Percentiles rank a stretch among this genome's conserved stretches.
These are phyloP conservation scores for Diaporthe australafricana DNA, from an alignment of 2,329 filamentous ascomycete genomes.

Conservation along the genomic window DNA sequence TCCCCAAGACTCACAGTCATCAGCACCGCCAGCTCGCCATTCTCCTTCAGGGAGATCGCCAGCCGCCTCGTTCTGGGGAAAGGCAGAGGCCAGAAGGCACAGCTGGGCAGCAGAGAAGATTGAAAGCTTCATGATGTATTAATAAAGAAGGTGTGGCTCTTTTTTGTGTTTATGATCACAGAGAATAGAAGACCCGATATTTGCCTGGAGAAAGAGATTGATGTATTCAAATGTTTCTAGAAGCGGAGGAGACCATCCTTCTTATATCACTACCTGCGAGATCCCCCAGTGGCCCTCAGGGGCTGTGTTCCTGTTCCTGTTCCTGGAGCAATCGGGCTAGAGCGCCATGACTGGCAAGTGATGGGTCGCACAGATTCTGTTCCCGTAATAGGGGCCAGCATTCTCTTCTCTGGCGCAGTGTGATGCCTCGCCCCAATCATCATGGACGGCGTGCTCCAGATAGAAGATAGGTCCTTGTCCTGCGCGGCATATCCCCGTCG, in stretches of 20 bases:
- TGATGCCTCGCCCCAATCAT: slow-evolving; percentile 17
- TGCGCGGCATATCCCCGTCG: not conserved
- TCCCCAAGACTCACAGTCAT: slow-evolving; percentile 3
- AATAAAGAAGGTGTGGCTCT: not conserved
- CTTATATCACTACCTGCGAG: not conserved
- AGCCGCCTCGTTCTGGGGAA: not conserved
- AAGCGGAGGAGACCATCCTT: not conserved
- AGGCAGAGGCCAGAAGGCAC: not conserved
- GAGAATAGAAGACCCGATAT: not conserved
- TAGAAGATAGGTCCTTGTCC: not conserved
- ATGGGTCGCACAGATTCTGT: not conserved
- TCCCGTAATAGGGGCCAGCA: slow-evolving; percentile 3
- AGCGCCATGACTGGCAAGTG: not conserved
- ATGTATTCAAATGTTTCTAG: too few species aligned
- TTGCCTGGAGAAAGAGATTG: not conserved
- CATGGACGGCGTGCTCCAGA: slow-evolving; percentile 13
- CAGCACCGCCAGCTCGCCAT: slow-evolving; percentile 13
- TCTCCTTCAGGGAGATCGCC: slow-evolving; percentile 8
- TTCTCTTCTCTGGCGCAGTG: not conserved
- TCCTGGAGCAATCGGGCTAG: not conserved
- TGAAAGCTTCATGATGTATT: slow-evolving; percentile 9
- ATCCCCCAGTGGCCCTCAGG: not conserved
- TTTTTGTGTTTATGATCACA: not conserved
- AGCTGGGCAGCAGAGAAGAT: not conserved
- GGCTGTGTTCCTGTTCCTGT: not conserved